Percentiles rank a stretch among this genome's conserved stretches.
phyloP scores from a whole-genome alignment of 305 asterid genomes.

The Ruellia speciosa region DNA sequence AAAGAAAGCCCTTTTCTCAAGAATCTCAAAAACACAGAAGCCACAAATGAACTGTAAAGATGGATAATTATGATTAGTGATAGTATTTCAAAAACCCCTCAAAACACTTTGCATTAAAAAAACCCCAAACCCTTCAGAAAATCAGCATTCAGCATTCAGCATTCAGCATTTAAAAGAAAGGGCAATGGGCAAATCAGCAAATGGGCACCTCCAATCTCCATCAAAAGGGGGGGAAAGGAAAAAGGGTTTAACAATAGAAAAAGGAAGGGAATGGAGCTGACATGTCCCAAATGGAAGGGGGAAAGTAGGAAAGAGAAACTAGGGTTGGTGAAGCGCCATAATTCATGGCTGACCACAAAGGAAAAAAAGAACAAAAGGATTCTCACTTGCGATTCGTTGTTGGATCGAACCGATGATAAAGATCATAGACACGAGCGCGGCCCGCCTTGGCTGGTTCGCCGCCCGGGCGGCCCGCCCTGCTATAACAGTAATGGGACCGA shows the following conservation, averaged over 20 bases:
- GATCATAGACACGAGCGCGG: too few species aligned
- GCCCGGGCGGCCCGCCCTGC: too few species aligned
- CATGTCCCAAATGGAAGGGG: conserved; percentile 13
- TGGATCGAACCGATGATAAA: too few species aligned
- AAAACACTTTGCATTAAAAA: not conserved
- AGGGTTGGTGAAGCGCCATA: conserved; percentile 38
- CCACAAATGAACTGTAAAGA: conserved; percentile 54
- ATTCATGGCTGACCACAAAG: conserved; percentile 32
- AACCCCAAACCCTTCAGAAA: too few species aligned
- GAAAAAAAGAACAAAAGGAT: not conserved
- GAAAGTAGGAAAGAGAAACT: conserved; percentile 3
- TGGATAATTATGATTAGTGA: not conserved
- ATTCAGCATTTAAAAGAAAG: too few species aligned
- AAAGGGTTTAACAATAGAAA: not conserved
- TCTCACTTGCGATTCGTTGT: too few species aligned
- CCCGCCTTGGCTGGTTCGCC: too few species aligned
- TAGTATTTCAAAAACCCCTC: not conserved
- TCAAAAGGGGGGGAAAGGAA: not conserved
- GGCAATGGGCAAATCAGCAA: too few species aligned
- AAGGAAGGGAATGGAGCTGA: conserved; percentile 19
- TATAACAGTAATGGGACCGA: too few species aligned
- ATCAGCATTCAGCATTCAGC: too few species aligned
- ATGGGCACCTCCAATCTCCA: too few species aligned
- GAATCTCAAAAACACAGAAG: conserved; percentile 18
- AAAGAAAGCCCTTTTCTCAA: conserved; percentile 30